Evolutionary conservation across 805 yeast genomes (phyloP), one percentile per base, ranked within the genome.

Genomic region (Nakazawaea ishiwadae): DNA sequence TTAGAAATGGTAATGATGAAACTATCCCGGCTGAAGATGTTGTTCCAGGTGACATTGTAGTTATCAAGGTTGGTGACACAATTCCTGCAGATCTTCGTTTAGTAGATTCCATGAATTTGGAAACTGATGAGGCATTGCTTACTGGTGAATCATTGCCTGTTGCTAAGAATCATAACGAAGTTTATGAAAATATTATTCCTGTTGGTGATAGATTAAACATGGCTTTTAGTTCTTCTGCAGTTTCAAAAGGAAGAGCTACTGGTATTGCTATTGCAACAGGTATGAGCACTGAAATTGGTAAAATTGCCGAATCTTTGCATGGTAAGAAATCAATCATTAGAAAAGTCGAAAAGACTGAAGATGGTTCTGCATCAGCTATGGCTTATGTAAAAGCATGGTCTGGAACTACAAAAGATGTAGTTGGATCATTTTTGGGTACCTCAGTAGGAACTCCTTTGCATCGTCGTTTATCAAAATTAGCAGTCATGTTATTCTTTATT

Each of bases 101-200:
- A 36, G 51, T 79, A 42, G 76, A 70, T 33, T 50, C 71, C 36
- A 68, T 74, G 56, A 84, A 82, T 56, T 77, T 84, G 48, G 90
- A 83, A 56, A 76, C 86, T 9, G 91, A 90, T 55, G 99, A 93
- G 61, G 82, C 96, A 2, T 64, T 90, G 18, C 68, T 93, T 42
- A 91, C 99, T 0, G 99, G 99, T 37, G 99, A 93, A 62, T 77
- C 96, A 0, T 56, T 76, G 30, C 90, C 96, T 1, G 74, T 84
- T n/a, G 62, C 69, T 14, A 83, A 83, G 55, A 68, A 72, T 37
- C 69, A 65, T 19, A 51, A 56, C 0, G 63, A 63, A 9, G 62
- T 68, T 7, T 78, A 71, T 45, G 52, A 59, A 2, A 52, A 51
- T 30, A 52, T 55, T 14, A 61, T 74, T 11, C 83, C 87, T 8